Base-by-base conservation (phyloP, 345 rosid species). In the Reutealis trisperma region DNA sequence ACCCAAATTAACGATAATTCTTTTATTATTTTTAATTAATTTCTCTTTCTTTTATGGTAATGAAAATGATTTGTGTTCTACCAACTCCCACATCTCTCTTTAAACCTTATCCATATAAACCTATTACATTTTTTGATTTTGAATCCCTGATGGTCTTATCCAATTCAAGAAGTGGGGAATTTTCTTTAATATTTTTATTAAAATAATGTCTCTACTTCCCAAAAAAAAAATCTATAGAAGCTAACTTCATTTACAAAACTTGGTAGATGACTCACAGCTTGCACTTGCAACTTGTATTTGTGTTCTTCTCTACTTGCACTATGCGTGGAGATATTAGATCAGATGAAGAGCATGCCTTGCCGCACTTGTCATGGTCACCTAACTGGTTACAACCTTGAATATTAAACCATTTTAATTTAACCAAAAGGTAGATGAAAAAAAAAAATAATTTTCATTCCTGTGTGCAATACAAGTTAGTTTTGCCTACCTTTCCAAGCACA, bases 1-100 rank as follows among this genome's bases (percentile, higher is more conserved):
- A 78, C 76, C 45, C 67, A 65, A 25, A 37, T 37, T 37, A 37
- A 37, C 6, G 5, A 4, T 4, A 2, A 27, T 27, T 22, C 42
- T 67, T 49, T n/a, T 59, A 8, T 59, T 6, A n/a, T n/a, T 42
- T 42, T 42, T 42, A 0, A 42, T 47, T 47, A 12, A 47, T 47
- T 12, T 59, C 8, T 75, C 70, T 60, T 59, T 68, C 67, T 80
- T 25, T 82, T 67, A 81, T 82, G 84, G 74, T 79, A 52, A 54
- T 78, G 74, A 69, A 80, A 84, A 72, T 78, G 86, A 83, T 79
- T 83, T 74, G 67, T 77, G 66, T 81, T 77, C 83, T 80, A 87
- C 87, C 89, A 83, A 87, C 89, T 84, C 81, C 75, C 77, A 70
- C 64, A 80, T 83, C 87, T 84, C 57, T 18, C 12, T 13, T 63